Evolutionary conservation across 345 rosid species (phyloP), one percentile per base, ranked within the genome.

Genomic region (Eucalyptus victrix): DNA sequence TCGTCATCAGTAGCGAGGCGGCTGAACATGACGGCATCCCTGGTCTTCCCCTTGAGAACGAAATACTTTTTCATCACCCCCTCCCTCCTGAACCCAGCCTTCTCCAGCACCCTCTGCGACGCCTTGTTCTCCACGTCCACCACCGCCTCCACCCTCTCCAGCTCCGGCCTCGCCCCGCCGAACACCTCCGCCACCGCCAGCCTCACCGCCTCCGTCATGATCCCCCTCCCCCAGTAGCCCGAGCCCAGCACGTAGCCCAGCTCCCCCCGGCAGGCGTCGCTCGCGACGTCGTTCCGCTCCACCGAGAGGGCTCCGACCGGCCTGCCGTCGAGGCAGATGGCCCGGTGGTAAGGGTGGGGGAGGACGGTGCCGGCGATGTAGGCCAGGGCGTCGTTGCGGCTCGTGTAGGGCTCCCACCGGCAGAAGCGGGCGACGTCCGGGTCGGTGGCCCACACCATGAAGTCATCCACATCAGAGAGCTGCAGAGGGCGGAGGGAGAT

Each of bases 361-460:
- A 91, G 24, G 24, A 92, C 91, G 3, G 23, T 28, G 89, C 90
- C 69, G 50, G 88, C 89, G 49, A 97, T 92, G 90, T 58, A 93
- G 32, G 89, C 89, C 32, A 94, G 65, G 45, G 88, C 96, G 2
- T 88, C 95, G 89, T 96, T 95, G 91, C 87, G 94, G 92, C 90
- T 90, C 3, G 89, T 91, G 93, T 89, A 93, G 62, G 98, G 94
- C 83, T 95, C 96, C 93, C 94, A 94, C 5, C 91, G 44, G 94
- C 98, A 94, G 88, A 91, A 94, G 16, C 92, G 94, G 32, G 94
- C 18, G 44, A 95, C 96, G 40, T 91, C 90, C 37, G 88, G 88
- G 90, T 96, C 98, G 37, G 90, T 86, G 6, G 92, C 95, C 99
- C 98, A 97, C 13, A 91, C 95, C 97, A 95, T 95, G 94, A 95